Evolutionary conservation across 306 rosid genomes (phyloP), one percentile per base, ranked within the genome.

Genomic region (Castanea mollissima): DNA sequence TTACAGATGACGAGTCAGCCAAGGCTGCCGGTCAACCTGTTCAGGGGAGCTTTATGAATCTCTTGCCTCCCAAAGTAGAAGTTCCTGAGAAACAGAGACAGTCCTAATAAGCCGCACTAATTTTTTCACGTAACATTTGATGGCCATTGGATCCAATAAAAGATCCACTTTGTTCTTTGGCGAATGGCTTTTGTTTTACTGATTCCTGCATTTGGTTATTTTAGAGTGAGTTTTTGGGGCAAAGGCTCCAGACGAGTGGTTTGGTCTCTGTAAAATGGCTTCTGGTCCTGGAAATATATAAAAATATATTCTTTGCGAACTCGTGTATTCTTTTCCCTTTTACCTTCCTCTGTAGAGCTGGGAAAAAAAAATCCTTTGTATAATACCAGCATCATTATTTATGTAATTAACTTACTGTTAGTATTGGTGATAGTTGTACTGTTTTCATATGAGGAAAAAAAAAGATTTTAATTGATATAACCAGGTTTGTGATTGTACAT

Each of bases 41-140:
- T 75, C 93, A 91, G 73, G 99, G 97, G 73, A 96, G 98, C 91
- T 91, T 92, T 87, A 55, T 91, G 85, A 91, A 85, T 35, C 91
- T 83, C 79, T 88, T 92, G 74, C 95, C 97, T 77, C 84, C 94
- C 74, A 96, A 88, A 73, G 86, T 74, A 2, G 98, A 91, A 87
- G 89, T 78, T 80, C 97, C 96, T 1, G 96, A 93, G 91, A 88
- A 89, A 73, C 79, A 67, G 65, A 84, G 82, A 79, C 89, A 85
- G 75, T 77, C 82, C 60, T 69, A 84, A 55, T 78, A 88, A 90
- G 81, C 81, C 60, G 77, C 81, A 72, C 83, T 76, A 73, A 82
- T 75, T 72, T 78, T 78, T 75, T 83, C 65, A 19, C 76, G n/a
- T 80, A 82, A 83, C 79, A 67, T 71, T 82, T 76, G 79, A 74